Percentiles rank a stretch among this genome's conserved stretches.
phyloP scores from a whole-genome alignment of 768 basidiomycete genomes.

The Boletellus emodensis region DNA sequence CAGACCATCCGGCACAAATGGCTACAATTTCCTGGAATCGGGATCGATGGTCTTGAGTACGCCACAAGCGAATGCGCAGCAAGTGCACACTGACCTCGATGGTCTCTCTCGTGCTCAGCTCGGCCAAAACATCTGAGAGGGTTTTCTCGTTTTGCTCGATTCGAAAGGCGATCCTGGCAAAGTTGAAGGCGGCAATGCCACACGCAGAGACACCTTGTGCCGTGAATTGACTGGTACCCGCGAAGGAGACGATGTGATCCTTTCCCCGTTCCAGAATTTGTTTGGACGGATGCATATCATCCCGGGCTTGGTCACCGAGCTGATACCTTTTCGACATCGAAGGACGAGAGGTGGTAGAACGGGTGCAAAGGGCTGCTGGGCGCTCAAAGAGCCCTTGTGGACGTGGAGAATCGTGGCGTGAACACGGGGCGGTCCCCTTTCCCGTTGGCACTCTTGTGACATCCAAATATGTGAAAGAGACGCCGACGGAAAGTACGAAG shows the following conservation, averaged over 20 bases:
- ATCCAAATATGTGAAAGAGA: neutral
- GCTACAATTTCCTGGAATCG: constrained; percentile 48
- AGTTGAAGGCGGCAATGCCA: constrained; percentile 65
- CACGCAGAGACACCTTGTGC: constrained; percentile 48
- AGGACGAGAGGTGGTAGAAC: constrained; percentile 4
- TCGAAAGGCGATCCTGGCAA: constrained; percentile 48
- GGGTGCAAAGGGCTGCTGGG: neutral
- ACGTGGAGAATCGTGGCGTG: no score
- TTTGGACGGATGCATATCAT: neutral
- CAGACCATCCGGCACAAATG: constrained; percentile 56
- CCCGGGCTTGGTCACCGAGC: neutral
- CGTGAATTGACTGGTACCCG: constrained; percentile 57
- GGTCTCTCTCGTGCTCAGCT: constrained; percentile 19
- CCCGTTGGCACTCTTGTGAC: no score
- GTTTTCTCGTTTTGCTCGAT: constrained; percentile 11
- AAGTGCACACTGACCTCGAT: constrained; percentile 22
- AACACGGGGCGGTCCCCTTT: no score
- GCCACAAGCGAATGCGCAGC: neutral
- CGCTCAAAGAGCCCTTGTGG: neutral
- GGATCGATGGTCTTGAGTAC: neutral
- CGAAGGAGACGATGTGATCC: constrained; percentile 42
- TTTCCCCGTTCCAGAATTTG: constrained; percentile 26
- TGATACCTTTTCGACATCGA: neutral
- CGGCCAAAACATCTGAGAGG: constrained; percentile 16
- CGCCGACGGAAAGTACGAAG: neutral